Evolutionary conservation across 768 basidiomycete genomes (phyloP).

Genomic region (Boletellus sp.): DNA sequence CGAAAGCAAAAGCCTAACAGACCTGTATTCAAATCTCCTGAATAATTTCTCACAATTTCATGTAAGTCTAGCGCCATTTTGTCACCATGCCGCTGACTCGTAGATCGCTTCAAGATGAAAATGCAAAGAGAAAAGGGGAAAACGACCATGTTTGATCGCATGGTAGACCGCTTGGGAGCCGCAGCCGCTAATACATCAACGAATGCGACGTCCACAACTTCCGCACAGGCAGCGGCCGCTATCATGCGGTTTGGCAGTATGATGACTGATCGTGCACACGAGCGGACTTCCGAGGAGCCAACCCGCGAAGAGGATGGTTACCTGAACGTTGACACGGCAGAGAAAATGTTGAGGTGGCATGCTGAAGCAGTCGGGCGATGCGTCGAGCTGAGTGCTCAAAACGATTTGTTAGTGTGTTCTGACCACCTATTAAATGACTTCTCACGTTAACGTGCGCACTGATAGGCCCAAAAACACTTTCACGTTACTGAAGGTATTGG

Average conservation of each 20-base stretch:
- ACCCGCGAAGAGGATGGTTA: constrained; percentile 78
- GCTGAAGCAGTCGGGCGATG: constrained; percentile 95
- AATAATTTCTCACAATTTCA: constrained; percentile 83
- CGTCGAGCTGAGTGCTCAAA: constrained; percentile 77
- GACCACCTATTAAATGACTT: background rate
- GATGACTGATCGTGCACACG: constrained; percentile 46
- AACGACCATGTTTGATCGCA: constrained; percentile 80
- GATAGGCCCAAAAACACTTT: constrained; percentile 85
- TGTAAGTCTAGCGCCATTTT: constrained; percentile 39
- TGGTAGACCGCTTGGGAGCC: constrained; percentile 81
- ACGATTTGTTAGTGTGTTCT: constrained; percentile 70
- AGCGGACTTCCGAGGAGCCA: constrained; percentile 62
- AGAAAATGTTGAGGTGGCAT: constrained; percentile 95
- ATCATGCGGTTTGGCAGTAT: constrained; percentile 90
- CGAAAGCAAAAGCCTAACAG: constrained; percentile 79
- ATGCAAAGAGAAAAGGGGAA: constrained; percentile 58
- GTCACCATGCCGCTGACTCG: constrained; percentile 4
- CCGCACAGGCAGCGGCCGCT: constrained; percentile 83
- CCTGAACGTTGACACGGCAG: constrained; percentile 70
- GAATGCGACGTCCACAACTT: constrained; percentile 59
- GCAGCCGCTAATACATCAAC: constrained; percentile 65
- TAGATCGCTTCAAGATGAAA: constrained; percentile 41
- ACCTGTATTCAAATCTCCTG: constrained; percentile 73
- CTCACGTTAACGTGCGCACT: constrained; percentile 6
- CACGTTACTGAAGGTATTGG: constrained; percentile 74